Base-by-base conservation (phyloP, 129 eudicot genomes). In the Centrapalus pauciflorus region DNA sequence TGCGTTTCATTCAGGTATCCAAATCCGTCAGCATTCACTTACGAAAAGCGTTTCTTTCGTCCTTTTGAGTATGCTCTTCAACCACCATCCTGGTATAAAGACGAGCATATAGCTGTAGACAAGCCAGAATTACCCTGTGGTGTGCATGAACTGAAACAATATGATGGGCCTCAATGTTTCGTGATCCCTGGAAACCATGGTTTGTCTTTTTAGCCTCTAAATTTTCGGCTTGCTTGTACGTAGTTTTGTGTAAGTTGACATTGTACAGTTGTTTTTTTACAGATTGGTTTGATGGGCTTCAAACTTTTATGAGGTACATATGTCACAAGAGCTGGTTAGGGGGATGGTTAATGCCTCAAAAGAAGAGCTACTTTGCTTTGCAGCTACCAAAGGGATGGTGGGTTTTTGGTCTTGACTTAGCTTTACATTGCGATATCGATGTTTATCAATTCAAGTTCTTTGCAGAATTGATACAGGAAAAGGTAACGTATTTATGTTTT, bases 301-400 rank as follows among this genome's bases (percentile, higher is more conserved):
- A 94, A 79, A 94, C 95, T 3, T 94, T 82, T 73, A 89, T 94
- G 96, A 83, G 95, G 78, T 89, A 94, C 70, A 89, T 94, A 71
- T 94, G 99, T 79, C 99, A 94, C 76, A 89, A 89, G 70, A 94
- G 95, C 80, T 94, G 99, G 99, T 80, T 94, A 77, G 99, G 99
- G 62, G 99, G 99, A 61, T 94, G 99, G 99, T 80, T 94, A 69
- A 89, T 94, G 99, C 99, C 99, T 37, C 99, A 94, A 72, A 87
- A 76, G 87, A 94, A 89, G 32, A 94, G 99, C 75, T 94, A 94
- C 66, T 94, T 94, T 43, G 99, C 99, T 20, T 76, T 94, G 77
- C 90, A 86, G 70, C 79, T 94, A 25, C 96, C 99, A 2, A 87
- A 84, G 71, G 82, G 93, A 61, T 94, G 99, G 99, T 94, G 99